A percentile compares a stretch with the other conserved stretches of the same genome.
phyloP scores from a whole-genome alignment of 805 yeast species.

The Cyberlindnera suaveolens region DNA sequence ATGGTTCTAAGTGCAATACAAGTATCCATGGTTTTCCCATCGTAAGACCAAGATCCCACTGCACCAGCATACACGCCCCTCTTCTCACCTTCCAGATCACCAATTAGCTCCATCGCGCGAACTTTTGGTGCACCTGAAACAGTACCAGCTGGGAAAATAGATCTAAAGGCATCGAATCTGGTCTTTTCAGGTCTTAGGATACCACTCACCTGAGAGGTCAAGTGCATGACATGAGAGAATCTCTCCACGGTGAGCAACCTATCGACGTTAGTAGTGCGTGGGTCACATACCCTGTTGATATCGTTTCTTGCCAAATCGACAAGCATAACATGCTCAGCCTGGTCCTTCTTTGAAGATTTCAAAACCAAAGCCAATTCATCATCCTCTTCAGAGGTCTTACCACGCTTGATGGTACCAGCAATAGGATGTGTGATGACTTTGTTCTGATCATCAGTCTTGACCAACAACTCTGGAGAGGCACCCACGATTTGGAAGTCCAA shows the following conservation, averaged over 20 bases:
- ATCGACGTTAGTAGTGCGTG: constrained; percentile 78
- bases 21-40: constrained; percentile 91
- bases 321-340: constrained; percentile 98
- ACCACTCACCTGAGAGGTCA: constrained; percentile 93
- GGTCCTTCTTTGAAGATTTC: constrained; percentile 75
- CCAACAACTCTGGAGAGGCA: constrained; percentile 93
- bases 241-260: constrained; percentile 84
- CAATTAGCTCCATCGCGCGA: constrained; percentile 90
- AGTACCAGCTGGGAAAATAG: constrained; percentile 98
- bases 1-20: constrained; percentile 96
- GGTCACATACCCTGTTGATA: constrained; percentile 90
- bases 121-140: constrained; percentile 99
- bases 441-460: constrained; percentile 66
- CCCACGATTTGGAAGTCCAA: constrained; percentile 92
- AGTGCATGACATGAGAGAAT: constrained; percentile 95
- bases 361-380: constrained; percentile 72
- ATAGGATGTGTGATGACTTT: constrained; percentile 92
- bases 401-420: constrained; percentile 94
- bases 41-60: constrained; percentile 97
- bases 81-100: constrained; percentile 83
- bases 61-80: constrained; percentile 99
- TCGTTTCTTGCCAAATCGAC: constrained; percentile 97
- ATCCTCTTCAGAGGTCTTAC: constrained; percentile 87
- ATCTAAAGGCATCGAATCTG: constrained; percentile 94
- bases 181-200: constrained; percentile 76